Conservation (phyloP, 2,329 filamentous ascomycete species). For the Nigrospora oryzae region DNA sequence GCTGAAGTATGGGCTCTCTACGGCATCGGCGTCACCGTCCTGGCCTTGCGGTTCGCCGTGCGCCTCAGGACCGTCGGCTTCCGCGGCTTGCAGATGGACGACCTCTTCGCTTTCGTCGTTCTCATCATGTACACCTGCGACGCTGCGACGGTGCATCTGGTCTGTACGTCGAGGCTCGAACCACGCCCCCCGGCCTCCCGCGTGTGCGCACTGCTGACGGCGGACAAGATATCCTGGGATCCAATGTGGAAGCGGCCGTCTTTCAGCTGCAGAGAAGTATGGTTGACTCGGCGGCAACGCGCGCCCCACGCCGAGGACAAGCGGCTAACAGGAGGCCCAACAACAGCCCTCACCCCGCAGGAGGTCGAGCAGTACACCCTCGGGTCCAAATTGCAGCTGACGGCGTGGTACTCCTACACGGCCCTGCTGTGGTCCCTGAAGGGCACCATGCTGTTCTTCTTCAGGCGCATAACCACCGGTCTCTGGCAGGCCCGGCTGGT, state of each 20-base stretch:
- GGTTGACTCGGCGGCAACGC: no score
- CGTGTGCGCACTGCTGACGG: no score
- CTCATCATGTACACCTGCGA: constrained; percentile 26
- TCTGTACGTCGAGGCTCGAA: not conserved
- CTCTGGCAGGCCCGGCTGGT: constrained; percentile 14
- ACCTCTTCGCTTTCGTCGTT: constrained; percentile 27
- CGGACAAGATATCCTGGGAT: no score
- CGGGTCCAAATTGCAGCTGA: constrained; percentile 16
- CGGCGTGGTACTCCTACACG: constrained; percentile 31
- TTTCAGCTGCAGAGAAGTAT: no score
- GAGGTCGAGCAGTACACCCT: constrained; percentile 18
- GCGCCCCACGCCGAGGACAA: constrained; percentile 22
- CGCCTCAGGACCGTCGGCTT: constrained; percentile 28
- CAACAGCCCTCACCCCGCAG: constrained; percentile 18
- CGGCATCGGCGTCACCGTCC: constrained; percentile 24
- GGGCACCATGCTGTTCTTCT: constrained; percentile 17
- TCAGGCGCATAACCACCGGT: constrained; percentile 13
- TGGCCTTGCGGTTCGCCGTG: constrained; percentile 28
- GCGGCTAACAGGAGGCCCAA: constrained; percentile 26
- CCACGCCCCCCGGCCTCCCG: no score
- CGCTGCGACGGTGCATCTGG: not conserved
- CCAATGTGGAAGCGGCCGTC: no score
- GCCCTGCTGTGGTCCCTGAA: constrained; percentile 27
- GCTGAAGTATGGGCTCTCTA: constrained; percentile 34
- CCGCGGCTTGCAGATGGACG: constrained; percentile 31